A percentile compares a stretch with the other conserved stretches of the same genome.
phyloP scores from a whole-genome alignment of 768 basidiomycete species.

The Suillus americanus region DNA sequence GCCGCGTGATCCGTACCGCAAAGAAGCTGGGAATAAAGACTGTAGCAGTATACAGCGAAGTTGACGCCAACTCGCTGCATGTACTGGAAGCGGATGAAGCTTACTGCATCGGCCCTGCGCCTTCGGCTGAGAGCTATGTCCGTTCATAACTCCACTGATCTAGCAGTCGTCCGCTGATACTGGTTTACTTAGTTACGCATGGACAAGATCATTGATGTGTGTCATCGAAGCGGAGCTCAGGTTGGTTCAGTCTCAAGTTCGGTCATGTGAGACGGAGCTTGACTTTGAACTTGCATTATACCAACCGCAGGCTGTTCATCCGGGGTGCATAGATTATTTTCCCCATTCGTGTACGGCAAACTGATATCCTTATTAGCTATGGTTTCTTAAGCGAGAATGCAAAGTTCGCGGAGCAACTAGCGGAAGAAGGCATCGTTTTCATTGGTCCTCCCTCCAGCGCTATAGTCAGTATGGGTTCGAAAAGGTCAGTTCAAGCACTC shows the following conservation, averaged over 20 bases:
- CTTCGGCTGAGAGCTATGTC: slow-evolving; percentile 87
- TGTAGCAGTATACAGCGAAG: slow-evolving; percentile 90
- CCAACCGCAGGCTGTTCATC: slow-evolving; percentile 75
- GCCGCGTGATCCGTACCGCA: slow-evolving; percentile 90
- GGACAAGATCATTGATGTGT: slow-evolving; percentile 87
- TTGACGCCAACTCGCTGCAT: slow-evolving; percentile 78
- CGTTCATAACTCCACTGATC: slow-evolving; percentile 28
- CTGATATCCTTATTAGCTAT: slow-evolving; percentile 45
- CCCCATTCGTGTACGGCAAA: background rate
- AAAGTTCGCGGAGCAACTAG: slow-evolving; percentile 69
- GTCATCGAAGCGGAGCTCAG: slow-evolving; percentile 80
- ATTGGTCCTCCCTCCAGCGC: slow-evolving; percentile 89
- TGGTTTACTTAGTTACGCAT: slow-evolving; percentile 60
- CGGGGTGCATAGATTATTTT: slow-evolving; percentile 53
- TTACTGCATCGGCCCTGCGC: slow-evolving; percentile 92
- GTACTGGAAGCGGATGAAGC: slow-evolving; percentile 87
- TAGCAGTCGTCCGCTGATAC: background rate
- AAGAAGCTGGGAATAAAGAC: slow-evolving; percentile 86
- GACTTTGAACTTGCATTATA: slow-evolving; percentile 9
- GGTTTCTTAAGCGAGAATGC: slow-evolving; percentile 95
- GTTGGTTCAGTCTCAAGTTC: slow-evolving; percentile 37
- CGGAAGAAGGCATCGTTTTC: slow-evolving; percentile 81
- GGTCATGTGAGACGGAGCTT: background rate
- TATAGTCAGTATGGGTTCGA: slow-evolving; percentile 93
- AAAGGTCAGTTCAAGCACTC: slow-evolving; percentile 55